Base-by-base conservation (phyloP, 352 stramenopile species). In the Phytophthora constricta region DNA sequence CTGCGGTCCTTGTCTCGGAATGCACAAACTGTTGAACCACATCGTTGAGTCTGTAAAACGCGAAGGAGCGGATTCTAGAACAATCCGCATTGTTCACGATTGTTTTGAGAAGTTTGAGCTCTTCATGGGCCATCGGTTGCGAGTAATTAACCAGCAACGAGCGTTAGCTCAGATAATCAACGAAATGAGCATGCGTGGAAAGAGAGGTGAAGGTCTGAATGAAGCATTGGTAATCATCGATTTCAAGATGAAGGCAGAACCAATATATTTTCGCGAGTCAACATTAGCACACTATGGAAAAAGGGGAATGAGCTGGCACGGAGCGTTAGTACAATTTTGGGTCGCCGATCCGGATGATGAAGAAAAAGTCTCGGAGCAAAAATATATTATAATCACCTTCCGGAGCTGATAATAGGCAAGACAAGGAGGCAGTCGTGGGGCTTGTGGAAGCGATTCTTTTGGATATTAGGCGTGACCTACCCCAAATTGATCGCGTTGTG, bases 391-490 rank as follows among this genome's bases (percentile, higher is more conserved):
- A 49, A 59, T 49, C 59, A 67, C 1, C 55, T 60, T 43, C 59
- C n/a, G 13, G 27, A 19, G 28, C 27, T 2, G 49, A 60, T 41
- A 67, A 60, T 41, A 28, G 27, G 14, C 59, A 67, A 60, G 41
- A 67, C 19, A 54, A 60, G 46, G 27, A 55, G n/a, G 49, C 59
- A 16, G 50, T 56, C 22, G 17, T 65, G n/a, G 68, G 56, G 0
- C 52, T 83, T 22, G 22, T 79, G 4, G 69, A 84, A 52, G 64
- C 68, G 25, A 33, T 79, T 1, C 9, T 84, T 11, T 34, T 47
- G 1, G 10, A 16, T 39, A 66, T 76, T 4, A 47, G 33, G 1
- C 33, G 57, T 7, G 69, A 77, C 42, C 27, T 75, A 13, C 69
- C 72, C 0, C 19, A 67, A 0, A 55, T 80, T 17, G 1, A 57